Base-by-base conservation (phyloP, 2,329 filamentous ascomycete species). In the Aspergillus fijiensis region DNA sequence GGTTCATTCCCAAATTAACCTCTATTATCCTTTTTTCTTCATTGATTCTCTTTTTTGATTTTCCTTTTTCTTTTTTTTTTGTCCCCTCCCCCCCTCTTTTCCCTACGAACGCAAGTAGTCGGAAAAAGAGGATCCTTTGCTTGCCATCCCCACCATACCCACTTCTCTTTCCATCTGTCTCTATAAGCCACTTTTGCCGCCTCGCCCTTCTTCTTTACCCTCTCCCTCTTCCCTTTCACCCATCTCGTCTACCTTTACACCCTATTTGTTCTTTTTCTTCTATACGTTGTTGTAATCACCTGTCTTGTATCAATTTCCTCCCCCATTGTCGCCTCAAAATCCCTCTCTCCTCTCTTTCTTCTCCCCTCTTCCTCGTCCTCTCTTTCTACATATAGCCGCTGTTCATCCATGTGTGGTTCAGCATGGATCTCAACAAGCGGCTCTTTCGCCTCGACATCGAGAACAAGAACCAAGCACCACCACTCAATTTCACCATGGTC, bases 401-500 rank as follows among this genome's bases (percentile, higher is more conserved):
- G 19, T 48, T 49, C 21, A 19, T 49, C 53, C 53, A 55, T 49
- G 42, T 31, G 42, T 49, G 53, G 42, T 35, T 6, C 27, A 31
- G 33, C 53, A 55, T 55, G 53, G 53, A 55, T 23, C 42, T 55
- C 53, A 55, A 55, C 27, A 55, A 55, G 39, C 53, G 53, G 42
- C 53, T 55, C 42, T 55, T 55, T 31, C 53, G 42, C 33, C 53
- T 55, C 53, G 42, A 49, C 19, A 55, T 55, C 42, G 53, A 55
- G 53, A 55, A 55, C 42, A 48, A 55, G 45, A 31, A 10, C 27
- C 62, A 49, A 39, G 35, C 42, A 9, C 39, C 49, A 49, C 64
- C 68, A 21, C 57, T 59, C 48, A 62, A 63, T 53, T 62, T 64
- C 61, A 61, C 63, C 16, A 60, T 61, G 62, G 59, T 67, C 31